These are phyloP conservation scores for Kwoniella shandongensis DNA, from an alignment of 768 basidiomycete genomes.

Conservation along the genomic window DNA sequence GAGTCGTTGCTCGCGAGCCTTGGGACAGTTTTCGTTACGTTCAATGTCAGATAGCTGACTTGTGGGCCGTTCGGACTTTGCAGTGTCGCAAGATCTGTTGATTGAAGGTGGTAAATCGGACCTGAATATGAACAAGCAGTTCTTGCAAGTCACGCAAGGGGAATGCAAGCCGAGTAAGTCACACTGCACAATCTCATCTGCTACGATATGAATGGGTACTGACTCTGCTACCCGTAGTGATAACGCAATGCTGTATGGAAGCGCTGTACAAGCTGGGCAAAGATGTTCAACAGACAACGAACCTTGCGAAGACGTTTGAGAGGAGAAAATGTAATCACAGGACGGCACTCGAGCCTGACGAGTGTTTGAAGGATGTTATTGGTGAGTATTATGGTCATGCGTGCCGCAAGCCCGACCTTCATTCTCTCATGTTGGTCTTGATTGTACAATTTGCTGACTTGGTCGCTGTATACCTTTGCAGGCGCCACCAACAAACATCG, in stretches of 20 bases:
- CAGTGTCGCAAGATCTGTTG: conserved; percentile 86
- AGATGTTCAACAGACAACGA: conserved; percentile 69
- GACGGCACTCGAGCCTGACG: conserved; percentile 75
- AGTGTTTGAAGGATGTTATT: conserved; percentile 76
- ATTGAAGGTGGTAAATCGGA: conserved; percentile 67
- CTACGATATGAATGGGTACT: conserved; percentile 17
- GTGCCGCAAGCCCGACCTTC: no score
- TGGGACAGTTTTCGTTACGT: background rate
- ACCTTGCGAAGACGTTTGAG: conserved; percentile 91
- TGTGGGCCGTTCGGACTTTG: conserved; percentile 3
- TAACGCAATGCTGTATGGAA: conserved; percentile 95
- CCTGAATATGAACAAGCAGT: conserved; percentile 72
- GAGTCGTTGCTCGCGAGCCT: conserved; percentile 42
- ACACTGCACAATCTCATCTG: background rate
- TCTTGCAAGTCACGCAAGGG: conserved; percentile 64
- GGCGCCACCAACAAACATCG: conserved; percentile 76
- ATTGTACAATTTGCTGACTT: no score
- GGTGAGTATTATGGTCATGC: conserved; percentile 72
- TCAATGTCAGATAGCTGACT: background rate
- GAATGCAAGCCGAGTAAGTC: conserved; percentile 85
- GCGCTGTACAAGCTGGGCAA: conserved; percentile 85
- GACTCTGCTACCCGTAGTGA: conserved; percentile 65
- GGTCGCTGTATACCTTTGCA: no score
- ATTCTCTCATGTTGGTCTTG: no score
- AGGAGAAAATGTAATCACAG: conserved; percentile 91